Evolutionary conservation across 768 basidiomycete genomes (phyloP).

Genomic region (Rhodotorula taiwanensis): DNA sequence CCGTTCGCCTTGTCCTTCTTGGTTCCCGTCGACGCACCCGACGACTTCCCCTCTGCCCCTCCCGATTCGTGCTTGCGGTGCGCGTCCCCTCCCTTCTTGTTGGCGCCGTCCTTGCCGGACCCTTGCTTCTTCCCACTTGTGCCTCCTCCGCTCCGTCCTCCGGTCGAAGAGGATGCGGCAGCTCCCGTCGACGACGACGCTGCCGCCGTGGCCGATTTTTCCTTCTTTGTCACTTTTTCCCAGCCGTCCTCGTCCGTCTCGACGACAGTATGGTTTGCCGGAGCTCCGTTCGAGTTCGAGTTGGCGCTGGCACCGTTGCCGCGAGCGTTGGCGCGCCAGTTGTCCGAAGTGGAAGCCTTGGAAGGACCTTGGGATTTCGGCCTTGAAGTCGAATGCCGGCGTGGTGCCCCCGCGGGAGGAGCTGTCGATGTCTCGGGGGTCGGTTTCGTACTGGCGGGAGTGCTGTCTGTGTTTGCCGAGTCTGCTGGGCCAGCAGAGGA

Average conservation of each 20-base stretch:
- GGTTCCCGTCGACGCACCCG: background rate
- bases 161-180: background rate
- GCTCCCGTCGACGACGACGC: background rate
- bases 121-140: too few species aligned
- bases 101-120: conserved; percentile 5
- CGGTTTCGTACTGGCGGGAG: too few species aligned
- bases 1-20: background rate
- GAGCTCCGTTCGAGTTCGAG: background rate
- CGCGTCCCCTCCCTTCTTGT: background rate
- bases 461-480: too few species aligned
- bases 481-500: too few species aligned
- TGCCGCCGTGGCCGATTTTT: background rate
- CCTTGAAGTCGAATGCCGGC: too few species aligned
- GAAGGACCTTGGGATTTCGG: too few species aligned
- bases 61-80: background rate
- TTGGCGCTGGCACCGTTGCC: too few species aligned
- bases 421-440: too few species aligned
- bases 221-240: conserved; percentile 32
- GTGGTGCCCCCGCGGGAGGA: too few species aligned
- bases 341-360: conserved; percentile 19
- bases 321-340: conserved; percentile 15
- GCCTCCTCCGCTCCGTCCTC: background rate
- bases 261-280: background rate
- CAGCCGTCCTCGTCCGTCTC: conserved; percentile 19
- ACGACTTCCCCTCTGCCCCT: background rate